Evolutionary conservation across 495 filamentous ascomycete species (phyloP).

Genomic region (Oleoguttula mirabilis): DNA sequence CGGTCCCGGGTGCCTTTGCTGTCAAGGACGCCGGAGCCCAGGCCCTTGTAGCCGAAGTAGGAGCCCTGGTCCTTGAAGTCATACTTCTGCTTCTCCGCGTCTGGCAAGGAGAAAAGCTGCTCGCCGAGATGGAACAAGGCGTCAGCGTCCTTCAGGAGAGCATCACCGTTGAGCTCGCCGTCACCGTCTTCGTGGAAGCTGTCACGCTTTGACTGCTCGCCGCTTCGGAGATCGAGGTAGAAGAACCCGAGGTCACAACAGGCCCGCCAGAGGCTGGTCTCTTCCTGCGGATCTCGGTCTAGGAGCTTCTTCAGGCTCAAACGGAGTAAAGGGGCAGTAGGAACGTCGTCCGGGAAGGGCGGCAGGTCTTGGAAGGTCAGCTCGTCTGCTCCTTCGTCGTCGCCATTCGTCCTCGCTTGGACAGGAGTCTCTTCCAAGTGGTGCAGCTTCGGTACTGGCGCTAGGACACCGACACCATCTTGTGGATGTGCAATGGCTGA

Average conservation of each 20-base stretch:
- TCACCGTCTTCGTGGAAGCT: not conserved
- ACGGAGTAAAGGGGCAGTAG: conserved; percentile 15
- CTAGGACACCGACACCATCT: not conserved
- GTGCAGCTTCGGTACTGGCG: not conserved
- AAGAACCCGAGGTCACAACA: conserved; percentile 17
- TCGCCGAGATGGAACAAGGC: conserved; percentile 31
- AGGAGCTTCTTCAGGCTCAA: conserved; percentile 3
- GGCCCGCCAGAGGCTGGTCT: conserved; percentile 2
- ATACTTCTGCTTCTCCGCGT: conserved; percentile 22
- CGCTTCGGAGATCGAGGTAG: conserved; percentile 11
- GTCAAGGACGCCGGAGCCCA: conserved; percentile 12
- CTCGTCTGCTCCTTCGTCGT: not conserved
- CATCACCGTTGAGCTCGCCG: conserved; percentile 11
- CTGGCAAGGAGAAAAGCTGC: conserved; percentile 30
- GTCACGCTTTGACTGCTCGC: not conserved
- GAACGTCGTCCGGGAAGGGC: conserved; percentile 13
- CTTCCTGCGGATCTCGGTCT: conserved; percentile 2
- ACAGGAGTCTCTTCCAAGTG: not conserved
- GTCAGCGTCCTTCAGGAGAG: conserved; percentile 8
- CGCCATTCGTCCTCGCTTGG: not conserved
- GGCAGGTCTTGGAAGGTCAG: conserved; percentile 4
- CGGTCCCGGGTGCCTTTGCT: conserved; percentile 17
- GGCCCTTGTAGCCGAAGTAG: conserved; percentile 17
- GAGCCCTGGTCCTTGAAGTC: conserved; percentile 16
- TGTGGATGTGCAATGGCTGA: not conserved